Evolutionary conservation across 176 grass and related monocot genomes (phyloP), one percentile per base, ranked within the genome.

Genomic region (Eleusine indica): DNA sequence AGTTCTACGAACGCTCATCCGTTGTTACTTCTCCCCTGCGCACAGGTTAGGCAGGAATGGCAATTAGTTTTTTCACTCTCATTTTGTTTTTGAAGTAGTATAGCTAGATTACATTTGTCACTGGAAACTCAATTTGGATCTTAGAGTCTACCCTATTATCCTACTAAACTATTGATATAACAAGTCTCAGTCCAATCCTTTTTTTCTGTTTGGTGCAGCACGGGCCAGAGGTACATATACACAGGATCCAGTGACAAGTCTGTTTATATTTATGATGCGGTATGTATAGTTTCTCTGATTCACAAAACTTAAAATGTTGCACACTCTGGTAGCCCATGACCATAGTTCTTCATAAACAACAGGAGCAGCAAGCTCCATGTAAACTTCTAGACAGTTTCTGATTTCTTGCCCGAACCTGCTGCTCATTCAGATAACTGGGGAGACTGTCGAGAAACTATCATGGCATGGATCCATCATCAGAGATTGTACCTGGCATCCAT

Each of bases 181-280:
- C 3, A 32, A 66, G 5, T 66, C 25, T 71, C 48, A 74, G 53
- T 80, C 78, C 39, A 52, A 61, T 84, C 9, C 10, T 77, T 21
- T 14, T 80, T 28, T 81, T 44, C 53, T 63, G 68, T 77, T 73
- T 74, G 37, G 81, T 80, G 13, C 87, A 98, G 96, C 89, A 98
- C 92, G 16, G 96, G 92, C 51, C 96, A 98, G 88, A 95, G 78
- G 85, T 98, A 98, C 85, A 95, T 98, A 77, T 98, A 98, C 66
- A 91, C 96, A 13, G 96, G 96, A 91, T 98, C 96, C 7, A 91
- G 85, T 49, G 93, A 98, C 37, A 83, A 90, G 7, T 87, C 51
- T 9, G 87, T 98, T 43, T 83, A 98, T 83, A 91, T 98, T 70
- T 98, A 98, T 73, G 90, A 98, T n/a, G 88, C 95, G 75, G 96